Evolutionary conservation across 805 yeast genomes (phyloP).

Genomic region (Maudiozyma turicensis): DNA sequence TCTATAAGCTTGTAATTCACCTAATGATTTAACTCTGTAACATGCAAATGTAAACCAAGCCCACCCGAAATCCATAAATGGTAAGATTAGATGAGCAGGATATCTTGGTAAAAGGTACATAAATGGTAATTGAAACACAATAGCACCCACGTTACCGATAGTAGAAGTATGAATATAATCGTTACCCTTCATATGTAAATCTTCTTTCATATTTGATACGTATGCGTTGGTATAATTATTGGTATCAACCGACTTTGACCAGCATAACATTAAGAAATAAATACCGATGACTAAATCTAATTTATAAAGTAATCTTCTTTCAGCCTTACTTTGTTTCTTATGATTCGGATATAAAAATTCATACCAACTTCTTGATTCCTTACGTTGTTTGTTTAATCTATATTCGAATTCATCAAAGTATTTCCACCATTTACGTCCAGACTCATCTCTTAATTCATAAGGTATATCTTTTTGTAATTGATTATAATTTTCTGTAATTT

Average conservation of each 20-base stretch:
- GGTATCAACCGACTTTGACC: slow-evolving; percentile 59
- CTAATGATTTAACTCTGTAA: slow-evolving; percentile 39
- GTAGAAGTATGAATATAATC: slow-evolving; percentile 54
- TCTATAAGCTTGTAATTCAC: slow-evolving; percentile 49
- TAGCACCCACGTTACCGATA: slow-evolving; percentile 50
- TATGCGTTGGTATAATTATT: slow-evolving; percentile 58
- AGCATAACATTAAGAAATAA: slow-evolving; percentile 51
- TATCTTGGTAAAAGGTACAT: slow-evolving; percentile 47
- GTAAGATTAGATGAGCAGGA: slow-evolving; percentile 41
- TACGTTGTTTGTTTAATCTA: slow-evolving; percentile 30
- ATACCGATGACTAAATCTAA: slow-evolving; percentile 47
- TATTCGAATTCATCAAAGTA: slow-evolving; percentile 46
- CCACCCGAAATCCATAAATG: slow-evolving; percentile 57
- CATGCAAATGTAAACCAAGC: slow-evolving; percentile 52
- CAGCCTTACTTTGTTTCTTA: slow-evolving; percentile 34
- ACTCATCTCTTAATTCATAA: slow-evolving; percentile 33
- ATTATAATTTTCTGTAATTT: background rate
- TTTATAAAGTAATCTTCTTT: slow-evolving; percentile 39
- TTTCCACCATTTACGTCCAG: slow-evolving; percentile 35
- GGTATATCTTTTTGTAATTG: slow-evolving; percentile 25
- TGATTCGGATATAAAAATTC: slow-evolving; percentile 29
- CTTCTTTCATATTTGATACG: slow-evolving; percentile 54
- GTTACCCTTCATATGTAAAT: slow-evolving; percentile 48
- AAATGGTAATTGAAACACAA: slow-evolving; percentile 57
- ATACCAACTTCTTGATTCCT: slow-evolving; percentile 27